Evolutionary conservation across 768 basidiomycete genomes (phyloP).

Genomic region (Tulasnella sp.): DNA sequence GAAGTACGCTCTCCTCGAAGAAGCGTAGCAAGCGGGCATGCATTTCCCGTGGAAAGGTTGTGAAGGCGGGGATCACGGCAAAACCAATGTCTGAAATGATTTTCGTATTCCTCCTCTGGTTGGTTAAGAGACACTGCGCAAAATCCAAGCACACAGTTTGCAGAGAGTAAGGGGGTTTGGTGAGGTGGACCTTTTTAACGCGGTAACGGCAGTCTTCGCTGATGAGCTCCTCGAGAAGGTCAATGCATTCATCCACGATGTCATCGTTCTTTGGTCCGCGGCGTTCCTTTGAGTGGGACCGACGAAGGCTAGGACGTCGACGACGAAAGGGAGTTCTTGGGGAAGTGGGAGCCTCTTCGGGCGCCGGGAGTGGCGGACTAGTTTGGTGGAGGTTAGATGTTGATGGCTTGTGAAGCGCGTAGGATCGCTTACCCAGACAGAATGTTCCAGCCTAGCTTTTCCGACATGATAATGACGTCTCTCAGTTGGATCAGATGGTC

Average conservation of each 20-base stretch:
- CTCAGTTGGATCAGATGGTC: slow-evolving; percentile 52
- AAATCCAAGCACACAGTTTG: slow-evolving; percentile 63
- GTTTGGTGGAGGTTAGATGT: background rate
- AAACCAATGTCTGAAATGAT: slow-evolving; percentile 50
- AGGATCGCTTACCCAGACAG: slow-evolving; percentile 38
- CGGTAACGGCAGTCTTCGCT: slow-evolving; percentile 62
- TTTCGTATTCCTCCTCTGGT: slow-evolving; percentile 39
- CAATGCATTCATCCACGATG: slow-evolving; percentile 36
- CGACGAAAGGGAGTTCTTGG: slow-evolving; percentile 33
- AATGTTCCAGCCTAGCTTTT: slow-evolving; percentile 48
- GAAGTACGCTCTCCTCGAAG: slow-evolving; percentile 52
- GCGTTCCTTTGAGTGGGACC: background rate
- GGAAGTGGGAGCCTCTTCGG: slow-evolving; percentile 16
- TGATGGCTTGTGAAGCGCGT: background rate
- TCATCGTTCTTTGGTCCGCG: slow-evolving; percentile 2
- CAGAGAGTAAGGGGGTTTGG: slow-evolving; percentile 62
- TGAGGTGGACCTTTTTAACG: slow-evolving; percentile 45
- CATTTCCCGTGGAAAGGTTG: slow-evolving; percentile 54
- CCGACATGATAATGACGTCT: slow-evolving; percentile 45
- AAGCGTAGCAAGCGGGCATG: slow-evolving; percentile 50
- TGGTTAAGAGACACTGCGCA: slow-evolving; percentile 43
- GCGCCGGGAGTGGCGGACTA: background rate
- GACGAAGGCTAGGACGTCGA: slow-evolving; percentile 34
- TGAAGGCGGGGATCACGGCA: slow-evolving; percentile 63
- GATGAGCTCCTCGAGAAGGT: slow-evolving; percentile 50